Base-by-base conservation (phyloP, 2,329 filamentous ascomycete species). In the Chrysosporium keratinophilum region DNA sequence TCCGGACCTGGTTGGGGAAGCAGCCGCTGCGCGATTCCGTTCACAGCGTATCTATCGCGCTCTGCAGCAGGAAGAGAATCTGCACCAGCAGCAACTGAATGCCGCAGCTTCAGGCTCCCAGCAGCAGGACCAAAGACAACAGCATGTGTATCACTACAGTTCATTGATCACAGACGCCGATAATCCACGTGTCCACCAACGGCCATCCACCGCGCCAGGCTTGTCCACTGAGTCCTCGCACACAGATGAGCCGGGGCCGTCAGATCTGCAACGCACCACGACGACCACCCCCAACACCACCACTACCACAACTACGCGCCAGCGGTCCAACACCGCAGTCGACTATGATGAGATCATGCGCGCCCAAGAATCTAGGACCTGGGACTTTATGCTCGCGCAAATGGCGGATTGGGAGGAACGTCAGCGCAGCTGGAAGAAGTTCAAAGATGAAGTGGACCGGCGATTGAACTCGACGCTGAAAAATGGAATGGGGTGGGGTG, bases 1-100 rank as follows among this genome's bases (percentile, higher is more conserved):
- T 59, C 83, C 82, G 0, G 76, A 82, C 54, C 70, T 86, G 9
- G 83, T 86, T 1, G 83, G 83, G 34, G 82, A 85, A 67, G 75
- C 76, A 49, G 83, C 82, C 2, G 83, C 83, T 1, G 71, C 74
- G 9, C 67, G 74, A 57, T 80, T 81, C 6, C 73, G 79, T 42
- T 68, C 70, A n/a, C 78, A 79, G 62, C 73, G 83, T 57, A 65
- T 70, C 5, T 71, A 70, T 57, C 56, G 83, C 28, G 54, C 50
- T 14, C 53, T 44, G 31, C 59, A 61, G 23, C 74, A 74, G n/a
- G 70, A 76, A 50, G 78, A 83, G 67, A 74, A 72, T 15, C 33
- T 35, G 19, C 15, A 50, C 9, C 41, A 52, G 34, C 41, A 52
- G 34, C 35, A 50, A 35, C 11, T 35, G 17, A 76, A 56, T 50